phyloP scores from a whole-genome alignment of 2,329 filamentous ascomycete genomes.

The Metarhizium robertsii region DNA sequence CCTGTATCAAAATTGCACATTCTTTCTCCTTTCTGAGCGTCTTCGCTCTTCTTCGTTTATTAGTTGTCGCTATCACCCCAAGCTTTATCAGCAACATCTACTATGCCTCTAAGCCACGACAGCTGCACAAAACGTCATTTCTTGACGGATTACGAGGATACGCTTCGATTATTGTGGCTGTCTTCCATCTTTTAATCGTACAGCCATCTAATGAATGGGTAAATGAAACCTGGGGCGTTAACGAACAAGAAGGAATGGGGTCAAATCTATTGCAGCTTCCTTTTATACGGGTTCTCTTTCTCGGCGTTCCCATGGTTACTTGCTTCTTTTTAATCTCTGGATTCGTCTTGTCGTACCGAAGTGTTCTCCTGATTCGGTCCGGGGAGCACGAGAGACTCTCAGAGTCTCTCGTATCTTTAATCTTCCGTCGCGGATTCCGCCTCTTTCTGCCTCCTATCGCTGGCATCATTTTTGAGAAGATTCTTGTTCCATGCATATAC shows the following conservation, averaged over 20 bases:
- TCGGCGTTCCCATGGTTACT: neutral
- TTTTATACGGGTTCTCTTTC: neutral
- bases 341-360: neutral
- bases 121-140: neutral
- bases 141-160: neutral
- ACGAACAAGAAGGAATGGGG: neutral
- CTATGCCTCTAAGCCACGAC: neutral
- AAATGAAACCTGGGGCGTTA: neutral
- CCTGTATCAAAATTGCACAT: neutral
- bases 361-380: neutral
- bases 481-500: neutral
- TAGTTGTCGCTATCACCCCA: neutral
- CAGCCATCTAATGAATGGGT: neutral
- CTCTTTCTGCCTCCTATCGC: neutral
- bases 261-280: neutral
- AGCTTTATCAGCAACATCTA: neutral
- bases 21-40: neutral
- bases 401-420: neutral
- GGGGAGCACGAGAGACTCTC: neutral
- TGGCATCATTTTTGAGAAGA: neutral
- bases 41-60: neutral
- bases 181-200: neutral
- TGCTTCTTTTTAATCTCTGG: neutral
- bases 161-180: neutral
- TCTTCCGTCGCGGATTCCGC: neutral